phyloP scores from a whole-genome alignment of 805 yeast species.

The Metschnikowia lachancei region DNA sequence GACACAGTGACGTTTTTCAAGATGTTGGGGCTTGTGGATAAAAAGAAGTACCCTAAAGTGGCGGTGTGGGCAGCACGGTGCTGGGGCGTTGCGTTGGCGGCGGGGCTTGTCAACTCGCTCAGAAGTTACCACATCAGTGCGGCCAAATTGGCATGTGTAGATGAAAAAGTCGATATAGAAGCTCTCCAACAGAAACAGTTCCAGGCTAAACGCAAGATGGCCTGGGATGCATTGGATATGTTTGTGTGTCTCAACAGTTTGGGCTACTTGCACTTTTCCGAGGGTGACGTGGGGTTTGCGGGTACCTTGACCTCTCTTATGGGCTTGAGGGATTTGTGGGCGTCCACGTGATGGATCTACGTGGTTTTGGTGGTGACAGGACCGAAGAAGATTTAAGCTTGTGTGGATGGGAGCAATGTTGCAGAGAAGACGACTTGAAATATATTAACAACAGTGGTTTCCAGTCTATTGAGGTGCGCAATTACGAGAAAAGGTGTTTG shows the following conservation, averaged over 20 bases:
- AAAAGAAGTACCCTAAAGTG: slow-evolving; percentile 45
- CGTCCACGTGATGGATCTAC: slow-evolving; percentile 38
- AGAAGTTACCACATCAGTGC: slow-evolving; percentile 49
- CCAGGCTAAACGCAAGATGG: slow-evolving; percentile 56
- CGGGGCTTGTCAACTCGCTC: slow-evolving; percentile 60
- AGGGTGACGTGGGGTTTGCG: slow-evolving; percentile 78
- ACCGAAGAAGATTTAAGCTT: too few species aligned
- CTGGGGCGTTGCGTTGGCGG: slow-evolving; percentile 73
- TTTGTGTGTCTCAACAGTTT: slow-evolving; percentile 73
- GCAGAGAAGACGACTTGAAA: too few species aligned
- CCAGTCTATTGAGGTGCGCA: too few species aligned
- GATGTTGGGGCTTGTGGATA: slow-evolving; percentile 54
- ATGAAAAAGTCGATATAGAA: slow-evolving; percentile 27
- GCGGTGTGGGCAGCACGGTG: slow-evolving; percentile 62
- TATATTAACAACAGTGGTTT: too few species aligned
- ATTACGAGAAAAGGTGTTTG: too few species aligned
- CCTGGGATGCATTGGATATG: slow-evolving; percentile 75
- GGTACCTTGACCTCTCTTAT: slow-evolving; percentile 79
- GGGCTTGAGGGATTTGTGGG: slow-evolving; percentile 76
- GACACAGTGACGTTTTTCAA: slow-evolving; percentile 64
- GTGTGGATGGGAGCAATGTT: too few species aligned
- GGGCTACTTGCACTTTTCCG: slow-evolving; percentile 58
- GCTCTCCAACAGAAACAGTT: slow-evolving; percentile 44
- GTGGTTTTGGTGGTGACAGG: too few species aligned
- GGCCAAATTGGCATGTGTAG: slow-evolving; percentile 31